Base-by-base conservation (phyloP, 1,284 basidiomycete species). In the Leccinum solheimii region DNA sequence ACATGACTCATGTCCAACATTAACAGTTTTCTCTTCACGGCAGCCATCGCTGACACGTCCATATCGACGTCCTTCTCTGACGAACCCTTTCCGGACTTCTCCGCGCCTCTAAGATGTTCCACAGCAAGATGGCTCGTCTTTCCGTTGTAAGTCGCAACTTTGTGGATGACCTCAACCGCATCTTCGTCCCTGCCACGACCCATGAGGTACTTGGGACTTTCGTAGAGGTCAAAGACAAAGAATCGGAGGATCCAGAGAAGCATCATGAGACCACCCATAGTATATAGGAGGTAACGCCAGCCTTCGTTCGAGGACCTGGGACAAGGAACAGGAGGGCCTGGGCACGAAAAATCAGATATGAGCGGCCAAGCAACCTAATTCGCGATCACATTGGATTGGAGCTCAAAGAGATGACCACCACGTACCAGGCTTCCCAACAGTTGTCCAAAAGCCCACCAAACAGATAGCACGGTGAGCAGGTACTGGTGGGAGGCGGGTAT, bases 131-230 rank as follows among this genome's bases (percentile, higher is more conserved):
- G 69, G 57, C 75, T 79, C 52, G 70, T 76, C 55, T 66, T 81
- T 2, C 83, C 80, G 71, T 96, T 94, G 75, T 86, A 90, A 34
- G 75, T 74, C 2, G 92, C 92, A 19, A 94, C 82, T 32, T 79
- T 79, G 62, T 87, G 82, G 23, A 95, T 77, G 56, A 92, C 81
- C 16, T 82, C 82, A 26, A 94, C 85, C 0, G 92, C 92, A 56
- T 88, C 84, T 14, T 80, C 81, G 66, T 94, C 91, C 43, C 79
- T 78, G 1, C 91, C 91, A 61, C 86, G 83, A 6, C 86, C 85
- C 72, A 94, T 84, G 32, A 94, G 81, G 74, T 81, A 92, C 72
- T 90, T 90, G 4, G 90, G 90, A 59, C 86, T 87, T 73, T 94
- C 91, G 61, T 87, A 79, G 56, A 94, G 81, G n/a, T 80, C 78